Evolutionary conservation across 208 protist genomes (phyloP).

Genomic region (Herpetomonas tarakana): DNA sequence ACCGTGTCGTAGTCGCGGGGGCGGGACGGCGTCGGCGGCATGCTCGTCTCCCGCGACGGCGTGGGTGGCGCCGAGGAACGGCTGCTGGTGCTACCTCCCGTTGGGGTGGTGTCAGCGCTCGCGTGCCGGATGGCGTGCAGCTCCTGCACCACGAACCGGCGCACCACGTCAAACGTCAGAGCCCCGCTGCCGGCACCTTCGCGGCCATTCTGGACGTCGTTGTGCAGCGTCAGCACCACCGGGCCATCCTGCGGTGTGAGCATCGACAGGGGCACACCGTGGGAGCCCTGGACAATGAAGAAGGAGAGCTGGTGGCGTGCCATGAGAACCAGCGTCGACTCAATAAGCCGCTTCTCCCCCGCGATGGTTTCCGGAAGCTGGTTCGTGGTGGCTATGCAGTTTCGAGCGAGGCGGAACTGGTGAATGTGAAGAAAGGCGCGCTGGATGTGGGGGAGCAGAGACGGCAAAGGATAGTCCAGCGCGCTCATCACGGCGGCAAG

Average conservation of each 20-base stretch:
- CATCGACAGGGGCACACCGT: constrained; percentile 5
- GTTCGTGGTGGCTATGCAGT: constrained; percentile 13
- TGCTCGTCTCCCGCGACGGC: constrained; percentile 39
- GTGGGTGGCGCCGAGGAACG: constrained; percentile 6
- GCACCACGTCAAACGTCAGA: constrained; percentile 50
- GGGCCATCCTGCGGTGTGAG: neutral
- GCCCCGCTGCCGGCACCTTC: constrained; percentile 22
- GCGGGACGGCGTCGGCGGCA: constrained; percentile 26
- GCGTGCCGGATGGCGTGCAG: constrained; percentile 46
- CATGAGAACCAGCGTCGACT: constrained; percentile 17
- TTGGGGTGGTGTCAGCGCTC: neutral
- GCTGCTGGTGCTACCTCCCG: neutral
- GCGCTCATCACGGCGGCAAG: constrained; percentile 34
- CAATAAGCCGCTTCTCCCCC: constrained; percentile 14
- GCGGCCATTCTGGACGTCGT: constrained; percentile 5
- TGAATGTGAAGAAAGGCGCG: constrained; percentile 40
- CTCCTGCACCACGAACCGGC: constrained; percentile 58
- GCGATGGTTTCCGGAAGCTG: neutral
- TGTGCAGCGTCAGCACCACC: constrained; percentile 12
- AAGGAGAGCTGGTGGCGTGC: constrained; percentile 29
- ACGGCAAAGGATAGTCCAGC: constrained; percentile 23
- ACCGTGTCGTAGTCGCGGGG: constrained; percentile 29
- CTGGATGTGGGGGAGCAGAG: constrained; percentile 40
- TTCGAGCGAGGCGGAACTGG: constrained; percentile 15
- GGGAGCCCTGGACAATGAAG: constrained; percentile 1